Conservation (phyloP, 2,329 filamentous ascomycete genomes). For the Neophaeococcomyces aloes region DNA sequence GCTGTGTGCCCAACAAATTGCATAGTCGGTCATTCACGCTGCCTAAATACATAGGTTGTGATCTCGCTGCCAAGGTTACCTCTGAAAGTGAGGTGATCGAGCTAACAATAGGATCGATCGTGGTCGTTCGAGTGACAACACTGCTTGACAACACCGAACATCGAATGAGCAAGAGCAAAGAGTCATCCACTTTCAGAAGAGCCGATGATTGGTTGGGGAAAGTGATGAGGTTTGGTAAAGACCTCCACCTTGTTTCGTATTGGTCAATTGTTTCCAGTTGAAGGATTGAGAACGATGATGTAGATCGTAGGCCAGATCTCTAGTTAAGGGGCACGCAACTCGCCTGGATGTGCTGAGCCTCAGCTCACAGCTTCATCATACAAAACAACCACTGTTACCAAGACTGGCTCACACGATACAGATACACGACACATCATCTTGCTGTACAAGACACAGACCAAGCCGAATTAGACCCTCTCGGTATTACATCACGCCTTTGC, state of each 20-base stretch:
- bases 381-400: no score
- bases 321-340: constrained; percentile 6
- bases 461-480: no score
- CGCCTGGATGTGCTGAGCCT: constrained; percentile 2
- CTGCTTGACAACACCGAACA: neutral
- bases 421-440: no score
- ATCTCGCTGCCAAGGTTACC: neutral
- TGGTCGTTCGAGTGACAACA: constrained; percentile 8
- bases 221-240: constrained; percentile 2
- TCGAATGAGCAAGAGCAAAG: constrained; percentile 4
- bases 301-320: constrained; percentile 7
- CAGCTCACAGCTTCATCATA: no score
- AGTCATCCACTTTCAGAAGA: constrained; percentile 5
- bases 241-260: neutral
- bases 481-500: no score
- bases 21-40: neutral
- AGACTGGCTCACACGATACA: no score
- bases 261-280: neutral
- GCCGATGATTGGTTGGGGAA: constrained; percentile 5
- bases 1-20: constrained; percentile 2
- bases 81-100: neutral
- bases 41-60: neutral
- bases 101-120: neutral
- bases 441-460: no score
- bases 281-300: constrained; percentile 9